Evolutionary conservation across 352 stramenopile genomes (phyloP).

Genomic region (Phytophthora hybrid): DNA sequence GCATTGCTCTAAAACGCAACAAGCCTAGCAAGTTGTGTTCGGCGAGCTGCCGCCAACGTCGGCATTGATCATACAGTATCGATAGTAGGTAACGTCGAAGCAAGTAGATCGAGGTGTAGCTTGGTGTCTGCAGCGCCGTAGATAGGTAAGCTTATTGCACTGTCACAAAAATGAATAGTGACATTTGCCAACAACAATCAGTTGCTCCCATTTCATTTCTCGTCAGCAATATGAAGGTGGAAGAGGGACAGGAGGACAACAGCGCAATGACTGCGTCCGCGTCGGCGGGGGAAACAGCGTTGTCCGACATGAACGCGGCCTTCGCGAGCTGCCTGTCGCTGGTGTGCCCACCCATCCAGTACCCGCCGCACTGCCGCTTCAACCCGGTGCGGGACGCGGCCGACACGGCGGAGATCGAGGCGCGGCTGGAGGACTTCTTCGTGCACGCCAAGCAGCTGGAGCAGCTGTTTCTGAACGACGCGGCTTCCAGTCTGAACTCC

Average conservation of each 20-base stretch:
- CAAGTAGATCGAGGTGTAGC: too few relatives aligned
- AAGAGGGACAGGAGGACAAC: slow-evolving; percentile 16
- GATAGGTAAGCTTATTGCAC: too few relatives aligned
- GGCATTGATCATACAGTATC: neutral
- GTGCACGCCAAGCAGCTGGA: slow-evolving; percentile 85
- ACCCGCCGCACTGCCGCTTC: slow-evolving; percentile 84
- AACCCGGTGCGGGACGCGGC: slow-evolving; percentile 85
- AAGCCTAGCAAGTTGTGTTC: neutral
- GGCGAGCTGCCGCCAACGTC: too few relatives aligned
- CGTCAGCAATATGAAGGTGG: slow-evolving; percentile 42
- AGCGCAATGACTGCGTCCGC: neutral
- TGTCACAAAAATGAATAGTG: slow-evolving; percentile 2
- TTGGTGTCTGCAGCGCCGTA: too few relatives aligned
- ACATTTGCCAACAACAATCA: slow-evolving; percentile 3
- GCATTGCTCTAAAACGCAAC: neutral
- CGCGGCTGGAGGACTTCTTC: slow-evolving; percentile 80
- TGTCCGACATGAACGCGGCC: slow-evolving; percentile 77
- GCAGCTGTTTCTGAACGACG: slow-evolving; percentile 70
- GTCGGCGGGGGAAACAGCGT: slow-evolving; percentile 45
- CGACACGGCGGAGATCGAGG: slow-evolving; percentile 77
- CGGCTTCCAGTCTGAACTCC: slow-evolving; percentile 17
- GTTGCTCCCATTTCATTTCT: slow-evolving; percentile 3
- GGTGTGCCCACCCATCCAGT: slow-evolving; percentile 84
- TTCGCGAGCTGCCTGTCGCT: slow-evolving; percentile 81
- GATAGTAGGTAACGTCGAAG: neutral